Conservation (phyloP, 176 grass and related monocot species). For the Chrysopogon serrulatus region DNA sequence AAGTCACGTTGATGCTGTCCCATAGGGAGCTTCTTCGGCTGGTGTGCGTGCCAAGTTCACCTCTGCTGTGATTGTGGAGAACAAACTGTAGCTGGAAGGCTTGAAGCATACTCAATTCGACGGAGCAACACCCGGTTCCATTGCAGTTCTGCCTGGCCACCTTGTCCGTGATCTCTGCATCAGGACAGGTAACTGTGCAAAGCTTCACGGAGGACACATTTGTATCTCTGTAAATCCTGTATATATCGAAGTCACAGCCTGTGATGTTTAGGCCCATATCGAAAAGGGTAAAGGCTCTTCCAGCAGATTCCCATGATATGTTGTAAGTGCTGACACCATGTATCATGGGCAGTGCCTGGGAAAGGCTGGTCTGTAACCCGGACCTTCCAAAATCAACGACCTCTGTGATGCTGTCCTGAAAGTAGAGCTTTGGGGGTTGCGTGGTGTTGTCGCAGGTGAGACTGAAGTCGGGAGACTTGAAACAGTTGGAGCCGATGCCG, state of each 20-base stretch:
- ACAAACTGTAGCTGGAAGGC: not conserved
- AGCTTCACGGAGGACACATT: not conserved
- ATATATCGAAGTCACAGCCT: constrained; percentile 4
- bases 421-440: not conserved
- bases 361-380: not conserved
- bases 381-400: not conserved
- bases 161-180: not conserved
- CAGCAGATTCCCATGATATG: not conserved
- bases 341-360: not conserved
- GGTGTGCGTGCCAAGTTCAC: not conserved
- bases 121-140: not conserved
- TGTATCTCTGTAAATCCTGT: not conserved
- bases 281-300: not conserved
- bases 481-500: not conserved
- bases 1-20: not conserved
- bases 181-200: not conserved
- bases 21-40: not conserved
- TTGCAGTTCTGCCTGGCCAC: not conserved
- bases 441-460: constrained; percentile 25
- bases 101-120: not conserved
- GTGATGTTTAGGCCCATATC: not conserved
- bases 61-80: not conserved
- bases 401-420: not conserved
- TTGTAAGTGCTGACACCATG: not conserved
- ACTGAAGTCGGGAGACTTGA: constrained; percentile 2